Evolutionary conservation across 495 filamentous ascomycete genomes (phyloP), one percentile per base, ranked within the genome.

Genomic region (Neurospora sp.): DNA sequence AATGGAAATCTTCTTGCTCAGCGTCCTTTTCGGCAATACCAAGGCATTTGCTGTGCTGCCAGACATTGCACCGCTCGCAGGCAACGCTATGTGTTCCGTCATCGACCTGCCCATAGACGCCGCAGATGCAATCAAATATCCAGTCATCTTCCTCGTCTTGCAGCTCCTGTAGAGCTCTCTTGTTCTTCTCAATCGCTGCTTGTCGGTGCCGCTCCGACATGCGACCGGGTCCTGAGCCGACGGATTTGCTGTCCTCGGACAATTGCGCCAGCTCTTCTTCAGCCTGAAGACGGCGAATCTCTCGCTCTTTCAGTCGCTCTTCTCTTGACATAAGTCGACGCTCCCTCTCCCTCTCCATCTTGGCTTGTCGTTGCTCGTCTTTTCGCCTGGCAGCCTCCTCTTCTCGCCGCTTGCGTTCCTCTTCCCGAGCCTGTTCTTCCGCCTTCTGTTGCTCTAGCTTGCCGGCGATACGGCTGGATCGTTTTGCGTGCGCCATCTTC

Each of bases 61-160:
- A 99, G 22, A 97, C 90, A 79, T 92, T 96, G 85, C 96, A 99
- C 69, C 87, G 90, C 77, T 98, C 96, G 79, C 96, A 99, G n/a
- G 94, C 91, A 73, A 99, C 89, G 79, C 92, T 97, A 79, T 97
- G 93, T 2, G 92, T 90, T 68, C 96, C 96, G 76, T 98, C 96
- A 75, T 98, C 95, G 42, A 97, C 91, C 76, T 96, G 90, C 48
- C 96, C 95, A 80, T 97, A 90, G 38, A 92, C 87, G 37, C 94
- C 94, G 81, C 96, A 99, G 16, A 91, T 87, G 81, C 96, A 99
- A 78, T 98, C 96, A 78, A 99, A 98, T 40, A 93, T 86, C 96
- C 96, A 98, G 70, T 95, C 89, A 14, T 94, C 93, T 69, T 95
- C 91, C 76, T 94, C 88, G 2, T 86, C 84, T 59, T 87, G 86